phyloP scores from a whole-genome alignment of 164 flowering plant species.

The Annona squamosa region DNA sequence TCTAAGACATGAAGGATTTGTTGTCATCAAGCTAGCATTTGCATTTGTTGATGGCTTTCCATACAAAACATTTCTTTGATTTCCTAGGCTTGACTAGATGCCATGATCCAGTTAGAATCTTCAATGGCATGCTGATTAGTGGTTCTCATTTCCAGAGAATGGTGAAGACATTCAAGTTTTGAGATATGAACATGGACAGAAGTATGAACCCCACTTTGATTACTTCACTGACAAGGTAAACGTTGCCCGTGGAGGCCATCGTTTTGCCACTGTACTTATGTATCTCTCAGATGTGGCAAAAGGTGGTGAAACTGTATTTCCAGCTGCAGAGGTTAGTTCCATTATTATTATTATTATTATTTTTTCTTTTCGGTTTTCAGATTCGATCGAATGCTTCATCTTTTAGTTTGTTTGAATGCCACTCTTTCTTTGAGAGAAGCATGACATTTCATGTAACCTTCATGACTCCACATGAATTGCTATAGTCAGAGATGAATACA shows the following conservation, averaged over 20 bases:
- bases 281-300: constrained; percentile 77
- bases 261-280: constrained; percentile 90
- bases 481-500: neutral
- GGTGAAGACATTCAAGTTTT: constrained; percentile 95
- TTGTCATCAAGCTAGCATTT: neutral
- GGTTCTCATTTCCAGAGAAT: constrained; percentile 48
- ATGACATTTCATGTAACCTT: neutral
- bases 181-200: constrained; percentile 85
- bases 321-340: constrained; percentile 76
- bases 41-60: neutral
- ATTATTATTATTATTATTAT: neutral
- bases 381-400: neutral
- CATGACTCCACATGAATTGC: neutral
- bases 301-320: constrained; percentile 98
- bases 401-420: neutral
- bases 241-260: constrained; percentile 91
- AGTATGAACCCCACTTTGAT: constrained; percentile 91
- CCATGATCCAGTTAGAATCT: neutral
- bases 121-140: neutral
- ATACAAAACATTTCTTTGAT: neutral
- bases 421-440: neutral
- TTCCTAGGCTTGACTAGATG: neutral
- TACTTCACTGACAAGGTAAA: constrained; percentile 79
- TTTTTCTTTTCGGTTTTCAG: neutral
- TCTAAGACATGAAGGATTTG: neutral